Conservation (phyloP, 228 moss, liverwort and hornwort species). For the Sphagnum magellanicum region DNA sequence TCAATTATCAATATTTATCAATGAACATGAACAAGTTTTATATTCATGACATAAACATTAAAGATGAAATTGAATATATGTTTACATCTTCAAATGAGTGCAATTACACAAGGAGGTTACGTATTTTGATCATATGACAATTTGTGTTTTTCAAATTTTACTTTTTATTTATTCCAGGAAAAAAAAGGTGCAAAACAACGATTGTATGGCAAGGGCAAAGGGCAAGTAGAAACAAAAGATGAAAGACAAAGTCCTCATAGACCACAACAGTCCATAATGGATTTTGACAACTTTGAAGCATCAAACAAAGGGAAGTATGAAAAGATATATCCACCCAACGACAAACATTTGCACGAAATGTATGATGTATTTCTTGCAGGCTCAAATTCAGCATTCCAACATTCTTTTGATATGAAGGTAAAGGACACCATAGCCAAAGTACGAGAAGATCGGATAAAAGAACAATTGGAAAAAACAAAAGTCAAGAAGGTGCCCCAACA, state of each 20-base stretch:
- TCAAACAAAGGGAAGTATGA: conserved; percentile 47
- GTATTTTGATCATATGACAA: no score
- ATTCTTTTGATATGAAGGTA: conserved; percentile 55
- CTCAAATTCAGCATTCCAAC: conserved; percentile 43
- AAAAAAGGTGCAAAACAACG: conserved; percentile 44
- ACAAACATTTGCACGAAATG: conserved; percentile 39
- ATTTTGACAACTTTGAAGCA: conserved; percentile 44
- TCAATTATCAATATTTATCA: neutral
- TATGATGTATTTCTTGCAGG: conserved; percentile 42
- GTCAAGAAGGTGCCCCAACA: conserved; percentile 34
- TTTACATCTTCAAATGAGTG: no score
- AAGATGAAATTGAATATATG: no score
- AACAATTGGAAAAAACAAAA: conserved; percentile 36
- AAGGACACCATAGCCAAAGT: conserved; percentile 47
- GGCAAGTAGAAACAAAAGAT: neutral
- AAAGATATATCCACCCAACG: conserved; percentile 40
- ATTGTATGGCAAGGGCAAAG: conserved; percentile 30
- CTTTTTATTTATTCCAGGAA: conserved; percentile 2
- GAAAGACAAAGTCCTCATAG: neutral
- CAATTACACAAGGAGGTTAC: no score
- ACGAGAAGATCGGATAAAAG: conserved; percentile 43
- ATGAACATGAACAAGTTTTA: neutral
- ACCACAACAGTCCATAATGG: conserved; percentile 16
- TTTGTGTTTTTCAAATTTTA: no score
- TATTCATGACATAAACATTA: no score